Evolutionary conservation across 192 early-diverging fungal genomes (phyloP).

Genomic region (Paraglomus brasilianum): DNA sequence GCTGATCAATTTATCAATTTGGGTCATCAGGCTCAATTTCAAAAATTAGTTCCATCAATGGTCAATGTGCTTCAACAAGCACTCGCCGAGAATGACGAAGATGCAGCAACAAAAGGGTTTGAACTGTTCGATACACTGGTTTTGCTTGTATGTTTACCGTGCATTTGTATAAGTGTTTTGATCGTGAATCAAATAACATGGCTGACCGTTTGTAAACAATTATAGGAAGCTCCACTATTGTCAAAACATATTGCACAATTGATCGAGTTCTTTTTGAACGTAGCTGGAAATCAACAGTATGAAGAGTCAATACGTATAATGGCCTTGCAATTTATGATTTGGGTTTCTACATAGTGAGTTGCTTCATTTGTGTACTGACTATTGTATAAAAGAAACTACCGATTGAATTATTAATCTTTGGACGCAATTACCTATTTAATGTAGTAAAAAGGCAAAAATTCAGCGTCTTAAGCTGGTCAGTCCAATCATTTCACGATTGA

Average conservation of each 20-base stretch:
- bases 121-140: conserved; percentile 86
- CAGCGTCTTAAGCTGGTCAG: conserved; percentile 79
- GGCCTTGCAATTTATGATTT: conserved; percentile 81
- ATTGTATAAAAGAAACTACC: background rate
- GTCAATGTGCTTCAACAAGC: conserved; percentile 82
- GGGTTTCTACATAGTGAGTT: conserved; percentile 70
- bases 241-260: conserved; percentile 77
- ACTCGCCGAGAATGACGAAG: conserved; percentile 71
- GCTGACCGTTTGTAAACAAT: conserved; percentile 3
- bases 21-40: conserved; percentile 41
- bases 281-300: conserved; percentile 68
- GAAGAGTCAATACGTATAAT: conserved; percentile 72
- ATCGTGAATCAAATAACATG: background rate
- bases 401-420: background rate
- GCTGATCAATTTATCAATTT: background rate
- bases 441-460: conserved; percentile 78
- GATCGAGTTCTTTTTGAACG: conserved; percentile 75
- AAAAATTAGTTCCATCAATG: conserved; percentile 78
- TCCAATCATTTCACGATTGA: conserved; percentile 72
- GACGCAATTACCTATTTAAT: background rate
- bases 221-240: conserved; percentile 72
- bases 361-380: background rate
- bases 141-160: conserved; percentile 51
- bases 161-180: background rate
- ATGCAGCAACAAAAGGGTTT: conserved; percentile 73